Evolutionary conservation across 768 basidiomycete genomes (phyloP).

Genomic region (Trametes gibbosa): DNA sequence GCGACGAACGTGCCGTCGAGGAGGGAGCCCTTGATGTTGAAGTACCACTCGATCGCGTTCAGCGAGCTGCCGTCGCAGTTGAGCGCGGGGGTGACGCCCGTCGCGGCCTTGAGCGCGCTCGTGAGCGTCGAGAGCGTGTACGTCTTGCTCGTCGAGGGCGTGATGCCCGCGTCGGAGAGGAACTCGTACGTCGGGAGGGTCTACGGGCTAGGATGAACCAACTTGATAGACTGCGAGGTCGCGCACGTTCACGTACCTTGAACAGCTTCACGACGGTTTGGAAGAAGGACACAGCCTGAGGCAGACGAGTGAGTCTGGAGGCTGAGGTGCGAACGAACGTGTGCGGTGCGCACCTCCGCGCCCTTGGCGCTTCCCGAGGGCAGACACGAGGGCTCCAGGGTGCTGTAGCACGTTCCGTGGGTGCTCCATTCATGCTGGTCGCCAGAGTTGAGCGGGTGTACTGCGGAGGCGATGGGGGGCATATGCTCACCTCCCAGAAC

Average conservation of each 20-base stretch:
- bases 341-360: conserved; percentile 47
- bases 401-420: conserved; percentile 66
- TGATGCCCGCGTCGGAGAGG: conserved; percentile 71
- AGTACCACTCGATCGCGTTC: conserved; percentile 57
- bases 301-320: background rate
- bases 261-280: conserved; percentile 57
- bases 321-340: background rate
- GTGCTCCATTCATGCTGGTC: conserved; percentile 65
- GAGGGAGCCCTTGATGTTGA: conserved; percentile 61
- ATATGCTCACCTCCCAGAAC: conserved; percentile 61
- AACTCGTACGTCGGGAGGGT: conserved; percentile 72
- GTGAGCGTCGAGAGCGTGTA: conserved; percentile 55
- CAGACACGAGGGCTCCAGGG: conserved; percentile 55
- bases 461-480: background rate
- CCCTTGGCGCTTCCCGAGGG: conserved; percentile 57
- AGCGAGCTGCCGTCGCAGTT: conserved; percentile 41
- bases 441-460: background rate
- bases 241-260: conserved; percentile 36
- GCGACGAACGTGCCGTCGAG: conserved; percentile 63
- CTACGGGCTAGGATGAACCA: conserved; percentile 27
- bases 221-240: conserved; percentile 1
- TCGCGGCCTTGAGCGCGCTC: conserved; percentile 52
- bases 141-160: conserved; percentile 56
- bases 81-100: conserved; percentile 52
- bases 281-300: conserved; percentile 67